These are phyloP conservation scores for Calvatia gigantea DNA, from an alignment of 768 basidiomycete species.

Conservation along the genomic window DNA sequence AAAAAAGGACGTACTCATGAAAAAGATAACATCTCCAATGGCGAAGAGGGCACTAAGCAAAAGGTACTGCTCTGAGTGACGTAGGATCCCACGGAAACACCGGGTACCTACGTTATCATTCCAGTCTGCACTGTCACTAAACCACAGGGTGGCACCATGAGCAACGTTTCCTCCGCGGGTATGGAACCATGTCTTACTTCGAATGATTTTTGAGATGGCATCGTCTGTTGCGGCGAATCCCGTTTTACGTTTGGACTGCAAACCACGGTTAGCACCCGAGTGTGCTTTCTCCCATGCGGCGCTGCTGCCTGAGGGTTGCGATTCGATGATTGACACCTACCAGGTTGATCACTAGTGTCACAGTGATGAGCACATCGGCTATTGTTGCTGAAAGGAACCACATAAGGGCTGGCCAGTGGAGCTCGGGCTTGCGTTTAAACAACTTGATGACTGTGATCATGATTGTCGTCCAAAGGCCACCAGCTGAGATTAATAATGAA, in stretches of 20 bases:
- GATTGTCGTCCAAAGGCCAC: conserved; percentile 39
- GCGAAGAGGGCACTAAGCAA: conserved; percentile 34
- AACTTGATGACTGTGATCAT: conserved; percentile 30
- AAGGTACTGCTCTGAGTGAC: background rate
- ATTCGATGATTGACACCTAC: conserved; percentile 19
- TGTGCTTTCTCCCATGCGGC: background rate
- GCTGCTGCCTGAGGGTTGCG: background rate
- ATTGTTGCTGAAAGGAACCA: conserved; percentile 43
- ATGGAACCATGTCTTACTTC: conserved; percentile 18
- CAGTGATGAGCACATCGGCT: conserved; percentile 39
- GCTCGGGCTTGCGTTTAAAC: conserved; percentile 38
- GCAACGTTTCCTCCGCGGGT: conserved; percentile 1
- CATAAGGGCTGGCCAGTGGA: conserved; percentile 39
- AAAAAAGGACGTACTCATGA: conserved; percentile 33
- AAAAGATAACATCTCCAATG: conserved; percentile 39
- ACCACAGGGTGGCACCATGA: background rate
- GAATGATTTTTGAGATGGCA: conserved; percentile 33
- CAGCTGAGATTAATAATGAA: conserved; percentile 21
- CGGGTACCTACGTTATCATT: conserved; percentile 30
- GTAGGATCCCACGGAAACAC: background rate
- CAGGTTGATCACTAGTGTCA: conserved; percentile 33
- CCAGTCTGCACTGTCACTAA: conserved; percentile 42
- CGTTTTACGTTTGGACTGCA: conserved; percentile 34
- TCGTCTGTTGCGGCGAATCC: conserved; percentile 41
- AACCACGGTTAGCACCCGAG: background rate